Evolutionary conservation across 768 basidiomycete species (phyloP).

Genomic region (Leccinum pellstonianum): DNA sequence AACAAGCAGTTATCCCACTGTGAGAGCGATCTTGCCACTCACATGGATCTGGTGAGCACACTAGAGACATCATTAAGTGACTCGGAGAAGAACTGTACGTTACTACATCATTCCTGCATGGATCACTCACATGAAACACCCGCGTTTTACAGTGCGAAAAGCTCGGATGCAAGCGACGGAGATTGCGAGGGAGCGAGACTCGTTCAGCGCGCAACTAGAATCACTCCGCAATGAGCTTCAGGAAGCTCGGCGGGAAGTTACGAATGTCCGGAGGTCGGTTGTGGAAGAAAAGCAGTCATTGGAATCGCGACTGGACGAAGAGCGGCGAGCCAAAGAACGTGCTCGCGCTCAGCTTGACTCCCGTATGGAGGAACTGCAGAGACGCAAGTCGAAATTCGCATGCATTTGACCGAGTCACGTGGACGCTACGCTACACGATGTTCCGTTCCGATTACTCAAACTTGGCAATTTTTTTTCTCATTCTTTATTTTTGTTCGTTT

Average conservation of each 20-base stretch:
- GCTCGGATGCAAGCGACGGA: constrained; percentile 93
- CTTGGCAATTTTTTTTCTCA: constrained; percentile 4
- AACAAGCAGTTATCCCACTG: constrained; percentile 94
- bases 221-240: constrained; percentile 68
- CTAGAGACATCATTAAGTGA: constrained; percentile 86
- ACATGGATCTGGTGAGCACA: constrained; percentile 85
- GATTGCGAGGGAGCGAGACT: constrained; percentile 82
- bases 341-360: constrained; percentile 83
- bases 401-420: constrained; percentile 56
- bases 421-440: constrained; percentile 4
- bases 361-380: constrained; percentile 80
- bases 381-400: constrained; percentile 90
- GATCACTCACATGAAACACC: constrained; percentile 11
- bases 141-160: constrained; percentile 66
- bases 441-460: constrained; percentile 3
- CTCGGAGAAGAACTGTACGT: constrained; percentile 90
- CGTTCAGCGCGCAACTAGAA: constrained; percentile 62
- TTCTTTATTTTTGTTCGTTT: constrained; percentile 8
- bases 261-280: constrained; percentile 71
- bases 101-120: constrained; percentile 1
- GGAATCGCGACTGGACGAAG: constrained; percentile 81
- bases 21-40: constrained; percentile 85
- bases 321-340: constrained; percentile 85
- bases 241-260: constrained; percentile 79
- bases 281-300: constrained; percentile 88